Evolutionary conservation across 169 alveolate species (phyloP).

Genomic region (Plasmodium fragile): DNA sequence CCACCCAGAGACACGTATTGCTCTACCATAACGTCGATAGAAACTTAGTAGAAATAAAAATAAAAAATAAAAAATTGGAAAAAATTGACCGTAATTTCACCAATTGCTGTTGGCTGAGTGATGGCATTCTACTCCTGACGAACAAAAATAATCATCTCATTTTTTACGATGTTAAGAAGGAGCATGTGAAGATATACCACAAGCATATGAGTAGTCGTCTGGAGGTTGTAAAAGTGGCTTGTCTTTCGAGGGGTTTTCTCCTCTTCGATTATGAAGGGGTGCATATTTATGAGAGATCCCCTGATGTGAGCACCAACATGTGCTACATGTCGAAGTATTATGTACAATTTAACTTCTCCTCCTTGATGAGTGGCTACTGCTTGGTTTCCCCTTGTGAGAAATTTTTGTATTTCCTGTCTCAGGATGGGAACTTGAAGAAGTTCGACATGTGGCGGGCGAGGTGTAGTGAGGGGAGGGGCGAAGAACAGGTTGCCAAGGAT

Average conservation of each 20-base stretch:
- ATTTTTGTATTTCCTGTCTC: constrained; percentile 26
- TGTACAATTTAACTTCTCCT: constrained; percentile 14
- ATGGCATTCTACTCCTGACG: constrained; percentile 41
- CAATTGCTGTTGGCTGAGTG: constrained; percentile 65
- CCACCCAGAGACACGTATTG: constrained; percentile 21
- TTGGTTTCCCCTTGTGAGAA: constrained; percentile 49
- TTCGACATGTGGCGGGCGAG: constrained; percentile 17
- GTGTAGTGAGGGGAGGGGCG: not conserved
- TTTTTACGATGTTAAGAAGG: constrained; percentile 68
- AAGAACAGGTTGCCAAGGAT: not conserved
- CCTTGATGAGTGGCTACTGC: constrained; percentile 34
- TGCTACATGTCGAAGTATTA: constrained; percentile 18
- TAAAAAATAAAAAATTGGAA: constrained; percentile 64
- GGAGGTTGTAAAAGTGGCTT: constrained; percentile 17
- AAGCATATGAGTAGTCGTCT: constrained; percentile 25
- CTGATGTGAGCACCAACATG: constrained; percentile 5
- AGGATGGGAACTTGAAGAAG: constrained; percentile 63
- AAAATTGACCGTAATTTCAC: constrained; percentile 44
- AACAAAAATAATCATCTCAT: constrained; percentile 53
- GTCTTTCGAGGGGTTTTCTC: constrained; percentile 32
- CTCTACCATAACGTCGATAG: constrained; percentile 49
- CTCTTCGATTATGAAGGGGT: constrained; percentile 36
- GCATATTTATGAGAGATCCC: constrained; percentile 48
- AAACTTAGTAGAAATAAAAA: constrained; percentile 47
- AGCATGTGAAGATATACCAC: constrained; percentile 39